phyloP scores from a whole-genome alignment of 1,284 basidiomycete genomes.

The Rhodotorula sp. region DNA sequence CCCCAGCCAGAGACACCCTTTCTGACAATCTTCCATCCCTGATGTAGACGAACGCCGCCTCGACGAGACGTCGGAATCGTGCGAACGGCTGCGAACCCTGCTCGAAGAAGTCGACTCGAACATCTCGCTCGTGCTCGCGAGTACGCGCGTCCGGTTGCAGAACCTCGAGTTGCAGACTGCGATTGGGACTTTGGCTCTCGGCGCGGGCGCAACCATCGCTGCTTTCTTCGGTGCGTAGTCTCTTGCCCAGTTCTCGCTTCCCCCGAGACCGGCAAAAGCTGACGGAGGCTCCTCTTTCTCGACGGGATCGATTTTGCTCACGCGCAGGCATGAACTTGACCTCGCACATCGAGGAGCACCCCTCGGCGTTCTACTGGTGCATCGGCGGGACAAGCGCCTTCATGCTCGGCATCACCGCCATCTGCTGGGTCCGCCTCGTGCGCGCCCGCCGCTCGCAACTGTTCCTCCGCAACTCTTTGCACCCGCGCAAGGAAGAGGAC shows the following conservation, averaged over 20 bases:
- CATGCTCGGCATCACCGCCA: slow-evolving; percentile 31
- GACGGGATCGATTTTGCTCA: background rate
- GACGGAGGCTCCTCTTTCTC: background rate
- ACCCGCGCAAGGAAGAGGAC: slow-evolving; percentile 7
- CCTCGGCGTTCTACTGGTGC: slow-evolving; percentile 15
- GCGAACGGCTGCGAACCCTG: slow-evolving; percentile 17
- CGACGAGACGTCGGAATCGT: slow-evolving; percentile 35
- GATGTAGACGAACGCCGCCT: slow-evolving; percentile 32
- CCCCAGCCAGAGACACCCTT: no score
- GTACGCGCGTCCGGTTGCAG: slow-evolving; percentile 27
- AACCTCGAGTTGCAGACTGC: slow-evolving; percentile 39
- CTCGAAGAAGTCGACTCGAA: slow-evolving; percentile 35
- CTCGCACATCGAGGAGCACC: slow-evolving; percentile 14
- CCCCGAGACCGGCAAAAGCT: no score
- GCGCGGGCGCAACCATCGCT: slow-evolving; percentile 22
- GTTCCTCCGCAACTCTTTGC: slow-evolving; percentile 22
- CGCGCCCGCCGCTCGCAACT: slow-evolving; percentile 32
- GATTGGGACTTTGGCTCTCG: slow-evolving; percentile 25
- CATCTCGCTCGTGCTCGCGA: slow-evolving; percentile 26
- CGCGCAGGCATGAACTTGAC: slow-evolving; percentile 26
- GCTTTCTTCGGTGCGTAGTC: slow-evolving; percentile 26
- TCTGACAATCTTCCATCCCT: background rate
- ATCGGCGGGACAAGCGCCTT: background rate
- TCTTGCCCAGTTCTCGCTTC: no score
- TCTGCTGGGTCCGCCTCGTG: slow-evolving; percentile 26